Conservation (phyloP, 1,139 yeast genomes). For the Yamadazyma taylorii region DNA sequence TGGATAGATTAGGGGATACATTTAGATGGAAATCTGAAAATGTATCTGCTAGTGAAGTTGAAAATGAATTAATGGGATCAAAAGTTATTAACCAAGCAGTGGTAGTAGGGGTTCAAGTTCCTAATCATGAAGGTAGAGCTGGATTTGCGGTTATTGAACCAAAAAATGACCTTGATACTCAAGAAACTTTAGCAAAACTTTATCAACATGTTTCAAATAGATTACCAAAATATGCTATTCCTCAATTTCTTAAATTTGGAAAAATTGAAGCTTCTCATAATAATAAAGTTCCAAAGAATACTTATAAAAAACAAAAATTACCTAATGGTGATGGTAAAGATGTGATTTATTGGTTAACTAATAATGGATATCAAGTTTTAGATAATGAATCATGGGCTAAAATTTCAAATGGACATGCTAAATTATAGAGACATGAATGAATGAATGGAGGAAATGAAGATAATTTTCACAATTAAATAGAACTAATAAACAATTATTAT, state of each 20-base stretch:
- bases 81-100: slow-evolving; percentile 62
- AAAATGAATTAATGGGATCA: slow-evolving; percentile 64
- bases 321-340: slow-evolving; percentile 70
- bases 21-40: slow-evolving; percentile 97
- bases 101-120: slow-evolving; percentile 87
- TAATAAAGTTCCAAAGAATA: slow-evolving; percentile 81
- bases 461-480: too few relatives aligned
- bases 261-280: slow-evolving; percentile 72
- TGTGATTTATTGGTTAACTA: slow-evolving; percentile 68
- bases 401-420: slow-evolving; percentile 44
- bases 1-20: slow-evolving; percentile 93
- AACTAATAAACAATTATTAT: too few relatives aligned
- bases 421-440: too few relatives aligned
- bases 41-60: slow-evolving; percentile 93
- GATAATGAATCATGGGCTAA: slow-evolving; percentile 59
- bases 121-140: slow-evolving; percentile 92
- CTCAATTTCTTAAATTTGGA: slow-evolving; percentile 71
- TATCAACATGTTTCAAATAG: slow-evolving; percentile 38
- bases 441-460: too few relatives aligned
- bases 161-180: slow-evolving; percentile 28
- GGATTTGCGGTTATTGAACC: slow-evolving; percentile 82
- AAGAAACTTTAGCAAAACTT: slow-evolving; percentile 34
- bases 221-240: slow-evolving; percentile 87
- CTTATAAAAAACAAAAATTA: slow-evolving; percentile 71
- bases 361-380: slow-evolving; percentile 55